Evolutionary conservation across 108 stramenopile species (phyloP).

Genomic region (Discostella pseudostelligera): DNA sequence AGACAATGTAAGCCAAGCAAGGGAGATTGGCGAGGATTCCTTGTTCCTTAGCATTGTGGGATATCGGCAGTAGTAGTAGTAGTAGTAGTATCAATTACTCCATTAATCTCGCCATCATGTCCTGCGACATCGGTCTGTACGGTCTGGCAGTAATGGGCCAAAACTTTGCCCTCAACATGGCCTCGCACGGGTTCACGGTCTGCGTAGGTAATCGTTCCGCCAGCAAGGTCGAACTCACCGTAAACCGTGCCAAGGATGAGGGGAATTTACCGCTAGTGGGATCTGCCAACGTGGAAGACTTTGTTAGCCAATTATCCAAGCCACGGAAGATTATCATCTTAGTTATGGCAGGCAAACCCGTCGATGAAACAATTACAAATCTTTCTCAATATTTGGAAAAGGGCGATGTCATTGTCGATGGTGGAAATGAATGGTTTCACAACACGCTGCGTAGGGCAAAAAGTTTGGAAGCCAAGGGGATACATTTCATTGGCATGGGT

Average conservation of each 20-base stretch:
- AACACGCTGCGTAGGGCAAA: slow-evolving; percentile 92
- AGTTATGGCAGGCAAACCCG: slow-evolving; percentile 96
- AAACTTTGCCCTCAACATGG: slow-evolving; percentile 99
- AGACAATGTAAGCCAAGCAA: too few species aligned
- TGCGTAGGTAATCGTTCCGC: slow-evolving; percentile 93
- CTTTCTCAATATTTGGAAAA: slow-evolving; percentile 80
- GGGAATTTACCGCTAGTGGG: slow-evolving; percentile 89
- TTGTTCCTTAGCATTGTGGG: too few species aligned
- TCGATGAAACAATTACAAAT: slow-evolving; percentile 89
- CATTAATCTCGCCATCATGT: too few species aligned
- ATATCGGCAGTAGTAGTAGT: too few species aligned
- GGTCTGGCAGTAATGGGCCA: slow-evolving; percentile 99
- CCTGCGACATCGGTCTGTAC: slow-evolving; percentile 92
- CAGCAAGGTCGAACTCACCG: slow-evolving; percentile 90
- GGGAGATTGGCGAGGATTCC: too few species aligned
- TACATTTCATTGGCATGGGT: slow-evolving; percentile 98
- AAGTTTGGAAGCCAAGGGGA: slow-evolving; percentile 82
- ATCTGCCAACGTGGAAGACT: slow-evolving; percentile 73
- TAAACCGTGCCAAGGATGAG: slow-evolving; percentile 92
- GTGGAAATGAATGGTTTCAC: slow-evolving; percentile 99
- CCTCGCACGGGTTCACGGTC: slow-evolving; percentile 91
- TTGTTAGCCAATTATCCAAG: slow-evolving; percentile 67
- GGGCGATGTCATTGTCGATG: slow-evolving; percentile 97
- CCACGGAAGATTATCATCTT: slow-evolving; percentile 95
- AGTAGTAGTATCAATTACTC: too few species aligned